phyloP scores from a whole-genome alignment of 106 monocot species.

The Apostasia shenzhenica region DNA sequence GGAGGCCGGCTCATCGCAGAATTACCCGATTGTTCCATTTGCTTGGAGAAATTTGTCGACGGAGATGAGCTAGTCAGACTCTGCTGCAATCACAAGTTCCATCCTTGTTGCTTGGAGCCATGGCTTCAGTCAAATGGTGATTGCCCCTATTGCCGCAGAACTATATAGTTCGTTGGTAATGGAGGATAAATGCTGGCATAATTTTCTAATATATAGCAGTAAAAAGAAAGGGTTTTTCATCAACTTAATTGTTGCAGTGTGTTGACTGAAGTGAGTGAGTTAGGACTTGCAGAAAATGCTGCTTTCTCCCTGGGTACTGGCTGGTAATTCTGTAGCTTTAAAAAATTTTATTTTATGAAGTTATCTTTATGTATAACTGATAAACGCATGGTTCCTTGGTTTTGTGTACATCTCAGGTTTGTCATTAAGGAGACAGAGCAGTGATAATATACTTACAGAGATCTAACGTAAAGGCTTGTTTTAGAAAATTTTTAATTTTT shows the following conservation, averaged over 20 bases:
- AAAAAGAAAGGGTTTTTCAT: not conserved
- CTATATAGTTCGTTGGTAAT: not conserved
- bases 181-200: not conserved
- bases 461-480: too few relatives aligned
- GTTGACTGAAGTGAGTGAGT: not conserved
- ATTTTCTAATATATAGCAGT: not conserved
- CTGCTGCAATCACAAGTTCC: slow-evolving; percentile 20
- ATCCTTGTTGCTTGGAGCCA: slow-evolving; percentile 14
- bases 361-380: too few relatives aligned
- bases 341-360: too few relatives aligned
- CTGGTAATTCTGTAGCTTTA: too few relatives aligned
- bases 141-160: slow-evolving; percentile 20
- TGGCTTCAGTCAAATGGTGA: slow-evolving; percentile 12
- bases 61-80: slow-evolving; percentile 13
- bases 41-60: slow-evolving; percentile 20
- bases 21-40: slow-evolving; percentile 14
- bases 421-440: too few relatives aligned
- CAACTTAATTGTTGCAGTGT: not conserved
- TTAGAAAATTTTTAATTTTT: too few relatives aligned
- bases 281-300: not conserved
- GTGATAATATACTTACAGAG: too few relatives aligned
- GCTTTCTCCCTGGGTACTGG: too few relatives aligned
- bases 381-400: too few relatives aligned
- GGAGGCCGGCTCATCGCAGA: not conserved
- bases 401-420: too few relatives aligned